These are phyloP conservation scores for Peronospora tabacina DNA, from an alignment of 352 stramenopile species.

Conservation along the genomic window DNA sequence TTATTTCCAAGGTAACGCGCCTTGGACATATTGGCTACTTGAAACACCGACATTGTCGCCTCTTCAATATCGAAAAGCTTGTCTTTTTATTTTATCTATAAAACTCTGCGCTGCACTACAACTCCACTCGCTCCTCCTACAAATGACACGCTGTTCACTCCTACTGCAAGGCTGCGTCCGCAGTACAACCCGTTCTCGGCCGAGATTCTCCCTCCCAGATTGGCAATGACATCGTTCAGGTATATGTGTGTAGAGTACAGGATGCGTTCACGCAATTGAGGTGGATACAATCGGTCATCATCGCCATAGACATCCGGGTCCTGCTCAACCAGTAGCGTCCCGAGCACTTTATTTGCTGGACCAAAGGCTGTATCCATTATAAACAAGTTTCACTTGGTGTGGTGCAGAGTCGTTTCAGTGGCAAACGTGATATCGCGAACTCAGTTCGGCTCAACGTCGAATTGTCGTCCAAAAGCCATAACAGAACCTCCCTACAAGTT, in stretches of 20 bases:
- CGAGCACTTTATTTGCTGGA: conserved; percentile 45
- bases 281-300: conserved; percentile 38
- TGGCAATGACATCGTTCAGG: conserved; percentile 38
- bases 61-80: conserved; percentile 38
- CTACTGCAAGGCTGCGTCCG: conserved; percentile 40
- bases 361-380: conserved; percentile 49
- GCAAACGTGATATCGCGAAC: conserved; percentile 33
- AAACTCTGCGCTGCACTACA: conserved; percentile 37
- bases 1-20: conserved; percentile 46
- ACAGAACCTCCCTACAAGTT: conserved; percentile 34
- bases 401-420: conserved; percentile 28
- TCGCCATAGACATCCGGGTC: conserved; percentile 53
- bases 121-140: conserved; percentile 47
- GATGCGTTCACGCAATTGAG: conserved; percentile 32
- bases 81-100: too few relatives aligned
- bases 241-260: conserved; percentile 44
- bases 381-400: conserved; percentile 31
- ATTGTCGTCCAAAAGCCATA: conserved; percentile 29
- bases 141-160: conserved; percentile 46
- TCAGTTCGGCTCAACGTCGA: conserved; percentile 15
- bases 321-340: conserved; percentile 41
- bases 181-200: conserved; percentile 45
- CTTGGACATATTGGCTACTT: conserved; percentile 39
- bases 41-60: conserved; percentile 33
- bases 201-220: conserved; percentile 45